These are phyloP conservation scores for Ophiostoma australiae DNA, from an alignment of 2,329 filamentous ascomycete genomes.

Conservation along the genomic window DNA sequence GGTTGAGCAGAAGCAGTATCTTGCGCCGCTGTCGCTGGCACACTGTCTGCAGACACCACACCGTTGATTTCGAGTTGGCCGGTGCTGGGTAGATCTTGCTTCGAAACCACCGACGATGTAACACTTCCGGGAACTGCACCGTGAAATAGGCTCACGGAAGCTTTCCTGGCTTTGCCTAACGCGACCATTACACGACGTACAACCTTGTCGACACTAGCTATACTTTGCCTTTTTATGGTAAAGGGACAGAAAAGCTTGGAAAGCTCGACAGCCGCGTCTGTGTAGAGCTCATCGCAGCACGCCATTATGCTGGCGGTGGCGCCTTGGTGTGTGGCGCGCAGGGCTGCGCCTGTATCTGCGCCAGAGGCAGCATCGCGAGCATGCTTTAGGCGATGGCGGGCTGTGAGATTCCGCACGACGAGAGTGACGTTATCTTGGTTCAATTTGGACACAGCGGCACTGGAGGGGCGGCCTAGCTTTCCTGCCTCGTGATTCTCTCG, in stretches of 20 bases:
- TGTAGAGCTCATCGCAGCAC: conserved; percentile 47
- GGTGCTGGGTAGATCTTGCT: conserved; percentile 3
- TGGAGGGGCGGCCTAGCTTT: conserved; percentile 33
- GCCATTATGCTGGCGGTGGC: conserved; percentile 32
- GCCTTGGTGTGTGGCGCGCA: conserved; percentile 20
- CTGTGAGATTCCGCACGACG: conserved; percentile 43
- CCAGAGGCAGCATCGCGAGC: conserved; percentile 34
- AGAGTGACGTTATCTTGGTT: conserved; percentile 37
- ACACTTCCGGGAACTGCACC: conserved; percentile 9
- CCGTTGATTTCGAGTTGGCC: conserved; percentile 9
- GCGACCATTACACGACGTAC: conserved; percentile 43
- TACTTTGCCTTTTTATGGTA: conserved; percentile 38
- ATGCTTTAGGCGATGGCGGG: conserved; percentile 47
- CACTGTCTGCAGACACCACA: neutral
- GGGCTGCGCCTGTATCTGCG: conserved; percentile 31
- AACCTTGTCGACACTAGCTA: conserved; percentile 43
- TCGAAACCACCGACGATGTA: neutral
- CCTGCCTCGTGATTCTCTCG: conserved; percentile 44
- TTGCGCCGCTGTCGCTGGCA: neutral
- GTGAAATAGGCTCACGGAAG: neutral
- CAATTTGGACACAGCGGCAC: conserved; percentile 32
- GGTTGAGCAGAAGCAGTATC: neutral
- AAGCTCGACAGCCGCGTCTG: conserved; percentile 46
- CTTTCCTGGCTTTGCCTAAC: conserved; percentile 21
- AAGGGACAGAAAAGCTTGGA: conserved; percentile 48